These are phyloP conservation scores for Mangifera indica DNA, from an alignment of 345 rosid genomes.

Conservation along the genomic window DNA sequence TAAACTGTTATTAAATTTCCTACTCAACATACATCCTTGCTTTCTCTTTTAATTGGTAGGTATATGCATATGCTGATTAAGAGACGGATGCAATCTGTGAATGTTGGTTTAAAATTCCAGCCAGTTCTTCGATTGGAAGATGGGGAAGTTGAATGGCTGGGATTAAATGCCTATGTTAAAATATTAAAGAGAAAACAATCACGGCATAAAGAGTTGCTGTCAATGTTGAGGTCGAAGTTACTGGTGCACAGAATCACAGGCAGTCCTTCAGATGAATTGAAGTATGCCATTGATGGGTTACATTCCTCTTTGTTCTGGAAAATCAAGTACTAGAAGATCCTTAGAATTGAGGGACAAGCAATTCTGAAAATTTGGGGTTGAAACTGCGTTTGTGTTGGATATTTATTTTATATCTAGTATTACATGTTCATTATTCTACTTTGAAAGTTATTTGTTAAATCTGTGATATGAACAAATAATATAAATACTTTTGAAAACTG, in stretches of 20 bases:
- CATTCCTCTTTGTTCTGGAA: slow-evolving; percentile 74
- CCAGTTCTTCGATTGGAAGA: slow-evolving; percentile 43
- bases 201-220: slow-evolving; percentile 47
- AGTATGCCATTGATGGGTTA: slow-evolving; percentile 53
- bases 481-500: too few relatives aligned
- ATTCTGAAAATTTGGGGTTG: too few relatives aligned
- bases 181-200: slow-evolving; percentile 64
- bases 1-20: neutral
- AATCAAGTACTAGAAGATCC: slow-evolving; percentile 48
- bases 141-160: slow-evolving; percentile 80
- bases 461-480: too few relatives aligned
- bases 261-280: slow-evolving; percentile 33
- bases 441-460: too few relatives aligned
- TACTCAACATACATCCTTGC: neutral
- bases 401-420: too few relatives aligned
- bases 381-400: too few relatives aligned
- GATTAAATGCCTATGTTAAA: slow-evolving; percentile 57
- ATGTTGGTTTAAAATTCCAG: slow-evolving; percentile 23
- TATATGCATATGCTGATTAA: slow-evolving; percentile 51
- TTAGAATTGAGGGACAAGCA: neutral
- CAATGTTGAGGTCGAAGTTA: slow-evolving; percentile 38
- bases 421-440: too few relatives aligned
- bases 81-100: slow-evolving; percentile 45
- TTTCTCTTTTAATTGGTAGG: slow-evolving; percentile 31
- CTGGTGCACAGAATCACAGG: slow-evolving; percentile 31